Evolutionary conservation across 2,329 filamentous ascomycete species (phyloP), one percentile per base, ranked within the genome.

Genomic region (Colletotrichum spaethianum): DNA sequence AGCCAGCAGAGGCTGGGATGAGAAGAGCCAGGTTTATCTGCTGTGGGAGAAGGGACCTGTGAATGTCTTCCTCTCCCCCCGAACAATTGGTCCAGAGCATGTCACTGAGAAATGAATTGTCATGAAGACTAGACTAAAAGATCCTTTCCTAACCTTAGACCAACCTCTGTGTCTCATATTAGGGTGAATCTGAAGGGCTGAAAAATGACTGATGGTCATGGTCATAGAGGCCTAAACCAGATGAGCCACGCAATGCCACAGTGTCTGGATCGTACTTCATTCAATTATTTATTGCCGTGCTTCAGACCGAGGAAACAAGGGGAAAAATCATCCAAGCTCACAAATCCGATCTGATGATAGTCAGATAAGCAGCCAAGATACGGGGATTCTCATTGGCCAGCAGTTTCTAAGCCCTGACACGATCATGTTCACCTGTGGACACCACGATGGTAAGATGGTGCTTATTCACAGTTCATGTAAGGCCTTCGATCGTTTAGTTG

Each of bases 1-100:
- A 9, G 79, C 80, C 20, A 79, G 80, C 36, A 55, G 67, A 4
- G 70, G 78, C n/a, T 86, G 84, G 83, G 80, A 83, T 9, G 72
- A 77, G 12, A 75, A 77, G 9, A 84, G 85, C 67, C 77, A 77
- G 42, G 77, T 80, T 20, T 84, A 78, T 65, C 71, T 80, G 3
- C 71, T 86, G 40, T 86, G 85, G 84, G 52, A 78, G 18, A 81
- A 82, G 53, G 70, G 53, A 16, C 65, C 73, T 7, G n/a, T 74
- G 9, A 56, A 64, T 18, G 50, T 72, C 1, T 44, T 38, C 26
- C 44, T 74, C 28, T 59, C 40, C 1, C 72, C 69, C 8, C 31
- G 56, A 28, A 14, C 5, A 5, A n/a, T 14, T 6, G 48, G 3
- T 2, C 40, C 20, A 14, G 8, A 12, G 53, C 20, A 26, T 16